A percentile compares a stretch with the other conserved stretches of the same genome.
Conservation (phyloP, 2,329 filamentous ascomycete species). For the Colletotrichum sp. region DNA sequence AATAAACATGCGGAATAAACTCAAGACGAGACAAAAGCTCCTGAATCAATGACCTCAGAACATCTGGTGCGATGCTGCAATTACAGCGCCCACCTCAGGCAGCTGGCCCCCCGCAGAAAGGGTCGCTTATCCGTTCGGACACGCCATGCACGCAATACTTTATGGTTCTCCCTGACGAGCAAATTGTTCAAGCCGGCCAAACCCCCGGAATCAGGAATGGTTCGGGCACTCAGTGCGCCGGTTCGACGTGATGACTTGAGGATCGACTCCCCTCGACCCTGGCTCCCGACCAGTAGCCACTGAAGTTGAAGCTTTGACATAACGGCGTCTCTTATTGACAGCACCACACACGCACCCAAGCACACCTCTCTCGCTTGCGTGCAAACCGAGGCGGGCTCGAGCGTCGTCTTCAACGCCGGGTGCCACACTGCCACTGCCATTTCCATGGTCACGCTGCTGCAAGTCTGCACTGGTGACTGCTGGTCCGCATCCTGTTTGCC, state of each 20-base stretch:
- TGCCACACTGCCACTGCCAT: not conserved
- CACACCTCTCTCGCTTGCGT: slow-evolving; percentile 12
- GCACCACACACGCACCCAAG: not conserved
- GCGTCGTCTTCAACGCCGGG: slow-evolving; percentile 11
- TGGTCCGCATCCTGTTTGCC: not conserved
- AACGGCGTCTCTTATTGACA: slow-evolving; percentile 15
- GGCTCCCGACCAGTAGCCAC: not conserved
- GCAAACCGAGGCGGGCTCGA: slow-evolving; percentile 3
- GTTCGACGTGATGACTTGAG: not conserved
- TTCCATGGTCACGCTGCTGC: not conserved
- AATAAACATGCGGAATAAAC: not conserved
- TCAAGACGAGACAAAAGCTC: not conserved
- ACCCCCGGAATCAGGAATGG: not conserved
- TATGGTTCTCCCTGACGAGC: not conserved
- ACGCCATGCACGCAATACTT: slow-evolving; percentile 10
- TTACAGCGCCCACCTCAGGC: not conserved
- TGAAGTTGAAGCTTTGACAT: slow-evolving; percentile 16
- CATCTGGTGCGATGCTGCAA: not conserved
- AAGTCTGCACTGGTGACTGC: not conserved
- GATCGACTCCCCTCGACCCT: not conserved
- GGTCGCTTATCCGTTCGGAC: not conserved
- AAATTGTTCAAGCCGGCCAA: not conserved
- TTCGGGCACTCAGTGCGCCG: not conserved
- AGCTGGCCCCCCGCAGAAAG: not conserved
- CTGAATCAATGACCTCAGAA: not conserved